Evolutionary conservation across 1,284 basidiomycete species (phyloP).

Genomic region (Trichosporon sp.): DNA sequence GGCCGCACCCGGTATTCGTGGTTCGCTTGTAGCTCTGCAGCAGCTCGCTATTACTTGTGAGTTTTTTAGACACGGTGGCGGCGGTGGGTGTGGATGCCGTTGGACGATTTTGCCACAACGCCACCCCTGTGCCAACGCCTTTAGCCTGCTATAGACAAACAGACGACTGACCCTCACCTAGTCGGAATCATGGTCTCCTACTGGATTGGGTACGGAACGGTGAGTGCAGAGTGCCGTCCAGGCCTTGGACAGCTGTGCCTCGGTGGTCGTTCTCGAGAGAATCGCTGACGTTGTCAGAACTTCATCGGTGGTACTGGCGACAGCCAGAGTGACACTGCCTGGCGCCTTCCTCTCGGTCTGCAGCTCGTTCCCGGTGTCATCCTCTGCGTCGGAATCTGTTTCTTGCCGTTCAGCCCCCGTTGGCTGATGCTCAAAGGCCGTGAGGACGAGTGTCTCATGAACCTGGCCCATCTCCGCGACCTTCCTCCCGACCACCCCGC

Average conservation of each 20-base stretch:
- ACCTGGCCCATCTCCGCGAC: conserved; percentile 61
- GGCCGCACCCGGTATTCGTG: conserved; percentile 74
- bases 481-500: conserved; percentile 59
- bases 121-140: neutral
- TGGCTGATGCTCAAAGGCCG: conserved; percentile 59
- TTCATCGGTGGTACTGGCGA: conserved; percentile 33
- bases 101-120: neutral
- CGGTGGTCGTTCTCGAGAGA: neutral
- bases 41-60: conserved; percentile 74
- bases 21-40: conserved; percentile 73
- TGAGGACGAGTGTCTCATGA: conserved; percentile 66
- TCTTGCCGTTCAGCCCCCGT: conserved; percentile 55
- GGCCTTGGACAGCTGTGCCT: neutral
- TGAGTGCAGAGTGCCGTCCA: conserved; percentile 32
- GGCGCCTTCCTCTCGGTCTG: conserved; percentile 64
- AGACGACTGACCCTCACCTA: neutral
- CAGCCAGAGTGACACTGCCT: neutral
- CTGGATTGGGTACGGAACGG: conserved; percentile 63
- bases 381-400: conserved; percentile 36
- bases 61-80: conserved; percentile 36
- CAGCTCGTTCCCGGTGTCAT: conserved; percentile 58
- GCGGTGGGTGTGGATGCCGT: no score
- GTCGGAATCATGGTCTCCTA: conserved; percentile 49
- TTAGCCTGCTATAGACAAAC: conserved; percentile 11
- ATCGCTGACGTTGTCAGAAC: conserved; percentile 9